Base-by-base conservation (phyloP, 257 asterid species). In the Cruciata laevipes region DNA sequence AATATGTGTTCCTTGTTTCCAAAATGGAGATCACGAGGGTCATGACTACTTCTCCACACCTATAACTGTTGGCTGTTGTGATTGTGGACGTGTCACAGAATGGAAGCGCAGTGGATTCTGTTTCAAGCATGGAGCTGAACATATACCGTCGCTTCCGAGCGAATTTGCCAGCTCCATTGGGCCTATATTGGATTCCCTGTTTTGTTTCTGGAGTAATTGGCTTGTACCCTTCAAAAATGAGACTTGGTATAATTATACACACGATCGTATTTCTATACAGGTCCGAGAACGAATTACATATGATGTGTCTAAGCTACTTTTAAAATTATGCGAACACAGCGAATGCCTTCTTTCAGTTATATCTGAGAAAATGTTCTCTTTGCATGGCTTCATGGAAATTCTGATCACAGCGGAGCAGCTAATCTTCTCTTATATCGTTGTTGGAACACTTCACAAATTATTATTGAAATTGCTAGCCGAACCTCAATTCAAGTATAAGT, bases 101-200 rank as follows among this genome's bases (percentile, higher is more conserved):
- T 94, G 97, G 99, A 90, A 90, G 77, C 95, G 91, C 3, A 92
- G 85, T 72, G 99, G 99, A 56, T 94, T 94, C 83, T 94, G 99
- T 83, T 88, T 87, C 2, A 83, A 83, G 80, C 99, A 94, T 79
- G 99, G 99, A 13, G 82, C 85, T 0, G 99, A 90, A 77, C 88
- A 88, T 82, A 82, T 94, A 75, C 83, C 85, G 72, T 97, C 92
- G 60, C 97, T 94, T 78, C 84, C 93, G 3, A 80, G 79, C 72
- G 77, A 81, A 60, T 66, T 81, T 66, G 86, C 87, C 4, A 82
- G 74, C 74, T 80, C 97, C 27, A 67, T 90, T 77, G 88, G 95
- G 55, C 99, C 96, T 31, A 81, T 88, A 71, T 76, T 94, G 70
- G 96, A 90, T 79, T 61, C 81, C 18, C 56, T 94, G 73, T 82